These are phyloP conservation scores for Clathrus columnatus DNA, from an alignment of 768 basidiomycete genomes.

Conservation along the genomic window DNA sequence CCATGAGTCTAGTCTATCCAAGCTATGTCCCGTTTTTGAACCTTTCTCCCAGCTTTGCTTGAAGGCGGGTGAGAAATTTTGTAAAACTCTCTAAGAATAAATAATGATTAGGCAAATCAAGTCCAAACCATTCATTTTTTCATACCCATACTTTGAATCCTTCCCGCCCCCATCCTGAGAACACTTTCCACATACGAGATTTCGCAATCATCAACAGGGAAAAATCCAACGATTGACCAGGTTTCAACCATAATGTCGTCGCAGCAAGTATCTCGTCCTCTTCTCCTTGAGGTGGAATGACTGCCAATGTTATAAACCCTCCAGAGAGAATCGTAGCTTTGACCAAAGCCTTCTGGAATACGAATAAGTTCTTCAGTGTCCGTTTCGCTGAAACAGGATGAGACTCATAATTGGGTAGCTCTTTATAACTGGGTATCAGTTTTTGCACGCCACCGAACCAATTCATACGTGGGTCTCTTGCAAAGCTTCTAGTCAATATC, in stretches of 20 bases:
- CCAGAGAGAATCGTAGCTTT: constrained; percentile 8
- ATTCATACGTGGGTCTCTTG: constrained; percentile 17
- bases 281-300: background rate
- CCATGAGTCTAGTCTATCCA: constrained; percentile 14
- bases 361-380: constrained; percentile 10
- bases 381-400: background rate
- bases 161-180: constrained; percentile 15
- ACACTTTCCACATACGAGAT: constrained; percentile 9
- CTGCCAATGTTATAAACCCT: constrained; percentile 13
- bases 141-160: constrained; percentile 7
- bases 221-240: constrained; percentile 13
- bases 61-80: too few relatives aligned
- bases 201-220: constrained; percentile 9
- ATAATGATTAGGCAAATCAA: too few relatives aligned
- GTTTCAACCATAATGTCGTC: constrained; percentile 15
- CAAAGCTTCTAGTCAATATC: constrained; percentile 15
- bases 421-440: background rate
- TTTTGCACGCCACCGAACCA: constrained; percentile 1
- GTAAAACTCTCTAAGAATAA: too few relatives aligned
- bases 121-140: too few relatives aligned
- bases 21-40: constrained; percentile 7
- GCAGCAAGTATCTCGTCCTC: constrained; percentile 14
- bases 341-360: constrained; percentile 14
- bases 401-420: background rate
- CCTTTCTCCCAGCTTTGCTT: too few relatives aligned